These are phyloP conservation scores for Rhodotorula sp. DNA, from an alignment of 1,284 basidiomycete genomes.

Conservation along the genomic window DNA sequence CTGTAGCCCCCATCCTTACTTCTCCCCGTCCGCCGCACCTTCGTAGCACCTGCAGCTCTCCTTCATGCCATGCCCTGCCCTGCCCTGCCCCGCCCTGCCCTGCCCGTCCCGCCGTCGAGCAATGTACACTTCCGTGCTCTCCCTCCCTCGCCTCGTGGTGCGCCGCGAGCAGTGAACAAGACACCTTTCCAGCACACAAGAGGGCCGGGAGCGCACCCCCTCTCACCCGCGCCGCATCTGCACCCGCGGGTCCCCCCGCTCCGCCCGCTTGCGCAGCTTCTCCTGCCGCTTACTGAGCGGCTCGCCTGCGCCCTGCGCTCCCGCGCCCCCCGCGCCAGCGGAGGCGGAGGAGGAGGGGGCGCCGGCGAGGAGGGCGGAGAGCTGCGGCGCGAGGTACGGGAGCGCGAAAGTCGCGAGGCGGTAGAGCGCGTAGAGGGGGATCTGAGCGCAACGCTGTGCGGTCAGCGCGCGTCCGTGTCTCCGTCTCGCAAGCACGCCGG, in stretches of 20 bases:
- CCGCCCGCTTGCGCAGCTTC: conserved; percentile 28
- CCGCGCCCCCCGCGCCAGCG: not conserved
- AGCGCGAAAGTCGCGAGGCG: conserved; percentile 40
- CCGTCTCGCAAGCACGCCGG: no score
- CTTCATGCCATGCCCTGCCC: not conserved
- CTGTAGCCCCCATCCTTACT: not conserved
- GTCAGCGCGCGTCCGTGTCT: not conserved
- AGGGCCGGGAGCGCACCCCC: not conserved
- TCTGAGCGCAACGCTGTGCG: no score
- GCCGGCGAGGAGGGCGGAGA: conserved; percentile 39
- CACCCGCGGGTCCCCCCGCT: conserved; percentile 39
- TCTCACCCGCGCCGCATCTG: not conserved
- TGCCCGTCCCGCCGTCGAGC: not conserved
- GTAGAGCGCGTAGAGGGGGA: conserved; percentile 50
- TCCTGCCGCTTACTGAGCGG: conserved; percentile 32
- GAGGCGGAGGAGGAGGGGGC: not conserved
- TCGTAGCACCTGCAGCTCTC: not conserved
- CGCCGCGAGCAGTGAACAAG: no score
- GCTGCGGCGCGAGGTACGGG: conserved; percentile 46
- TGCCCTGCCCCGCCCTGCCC: not conserved
- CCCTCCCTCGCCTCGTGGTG: not conserved
- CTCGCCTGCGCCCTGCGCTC: not conserved
- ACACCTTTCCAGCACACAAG: not conserved
- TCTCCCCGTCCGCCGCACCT: not conserved
- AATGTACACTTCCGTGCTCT: not conserved